phyloP scores from a whole-genome alignment of 108 stramenopile genomes.

The Aureococcus anophagefferens region DNA sequence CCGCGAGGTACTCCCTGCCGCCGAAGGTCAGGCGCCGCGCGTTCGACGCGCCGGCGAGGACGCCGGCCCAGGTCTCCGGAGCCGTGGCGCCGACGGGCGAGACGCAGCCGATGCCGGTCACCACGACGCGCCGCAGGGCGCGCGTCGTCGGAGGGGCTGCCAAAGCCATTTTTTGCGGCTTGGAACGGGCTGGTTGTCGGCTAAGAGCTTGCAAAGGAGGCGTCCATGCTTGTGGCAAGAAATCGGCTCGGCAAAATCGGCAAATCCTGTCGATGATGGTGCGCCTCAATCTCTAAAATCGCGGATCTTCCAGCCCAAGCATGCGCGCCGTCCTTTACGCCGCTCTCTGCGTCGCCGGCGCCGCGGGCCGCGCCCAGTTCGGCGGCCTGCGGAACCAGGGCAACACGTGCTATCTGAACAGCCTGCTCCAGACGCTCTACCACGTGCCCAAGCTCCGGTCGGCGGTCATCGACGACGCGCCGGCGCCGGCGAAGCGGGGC shows the following conservation, averaged over 20 bases:
- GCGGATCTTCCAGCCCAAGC: too few relatives aligned
- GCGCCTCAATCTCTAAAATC: too few relatives aligned
- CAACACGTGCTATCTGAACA: constrained; percentile 53
- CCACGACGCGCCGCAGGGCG: constrained; percentile 73
- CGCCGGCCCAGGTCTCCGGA: constrained; percentile 51
- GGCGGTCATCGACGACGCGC: background rate
- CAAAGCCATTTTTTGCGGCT: too few relatives aligned
- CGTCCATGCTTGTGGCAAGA: too few relatives aligned
- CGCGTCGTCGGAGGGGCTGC: too few relatives aligned
- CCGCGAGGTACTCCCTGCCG: background rate
- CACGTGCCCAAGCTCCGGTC: background rate
- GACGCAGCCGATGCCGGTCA: constrained; percentile 81
- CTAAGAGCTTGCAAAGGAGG: too few relatives aligned
- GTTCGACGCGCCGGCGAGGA: constrained; percentile 15
- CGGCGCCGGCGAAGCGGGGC: background rate
- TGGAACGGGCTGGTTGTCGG: too few relatives aligned
- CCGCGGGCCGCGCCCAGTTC: background rate
- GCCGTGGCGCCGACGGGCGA: constrained; percentile 73
- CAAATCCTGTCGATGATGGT: too few relatives aligned
- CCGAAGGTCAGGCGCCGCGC: too few relatives aligned
- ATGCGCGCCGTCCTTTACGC: too few relatives aligned
- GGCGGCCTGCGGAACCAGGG: constrained; percentile 37
- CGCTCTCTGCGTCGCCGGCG: background rate
- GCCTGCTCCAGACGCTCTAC: constrained; percentile 41
- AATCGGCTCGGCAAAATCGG: too few relatives aligned